Conservation (phyloP, 129 eudicot species). For the Flaveria sonorensis region DNA sequence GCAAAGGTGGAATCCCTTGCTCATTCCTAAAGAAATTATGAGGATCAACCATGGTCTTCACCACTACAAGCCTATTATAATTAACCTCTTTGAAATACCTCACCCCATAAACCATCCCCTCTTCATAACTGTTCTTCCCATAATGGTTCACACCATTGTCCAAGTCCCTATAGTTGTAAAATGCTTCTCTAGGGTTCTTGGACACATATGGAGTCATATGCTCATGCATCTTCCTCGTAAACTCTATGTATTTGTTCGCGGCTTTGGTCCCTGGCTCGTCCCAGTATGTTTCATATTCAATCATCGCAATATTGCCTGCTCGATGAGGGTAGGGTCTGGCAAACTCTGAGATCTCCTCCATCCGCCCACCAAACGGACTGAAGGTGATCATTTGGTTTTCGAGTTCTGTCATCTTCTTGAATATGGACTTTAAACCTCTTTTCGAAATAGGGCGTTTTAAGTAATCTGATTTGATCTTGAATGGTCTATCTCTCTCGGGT, state of each 20-base stretch:
- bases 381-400: conserved; percentile 35
- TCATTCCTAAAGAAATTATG: conserved; percentile 44
- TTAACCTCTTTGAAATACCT: conserved; percentile 39
- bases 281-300: conserved; percentile 42
- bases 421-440: conserved; percentile 32
- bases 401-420: conserved; percentile 45
- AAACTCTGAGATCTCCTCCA: conserved; percentile 38
- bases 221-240: conserved; percentile 19
- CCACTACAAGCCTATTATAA: conserved; percentile 41
- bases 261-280: conserved; percentile 24
- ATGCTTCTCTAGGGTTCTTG: conserved; percentile 42
- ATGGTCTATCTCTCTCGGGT: background rate
- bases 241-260: conserved; percentile 1
- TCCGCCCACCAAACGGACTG: conserved; percentile 49
- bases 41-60: conserved; percentile 50
- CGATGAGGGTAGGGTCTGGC: conserved; percentile 45
- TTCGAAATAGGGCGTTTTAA: conserved; percentile 42
- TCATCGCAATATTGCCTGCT: conserved; percentile 42
- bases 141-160: conserved; percentile 43
- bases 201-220: conserved; percentile 48
- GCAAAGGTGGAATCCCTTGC: conserved; percentile 42
- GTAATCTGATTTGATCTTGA: conserved; percentile 55
- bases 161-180: conserved; percentile 46
- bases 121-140: conserved; percentile 31
- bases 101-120: conserved; percentile 43